Conservation (phyloP, 306 rosid genomes). For the Phaseolus lunatus region DNA sequence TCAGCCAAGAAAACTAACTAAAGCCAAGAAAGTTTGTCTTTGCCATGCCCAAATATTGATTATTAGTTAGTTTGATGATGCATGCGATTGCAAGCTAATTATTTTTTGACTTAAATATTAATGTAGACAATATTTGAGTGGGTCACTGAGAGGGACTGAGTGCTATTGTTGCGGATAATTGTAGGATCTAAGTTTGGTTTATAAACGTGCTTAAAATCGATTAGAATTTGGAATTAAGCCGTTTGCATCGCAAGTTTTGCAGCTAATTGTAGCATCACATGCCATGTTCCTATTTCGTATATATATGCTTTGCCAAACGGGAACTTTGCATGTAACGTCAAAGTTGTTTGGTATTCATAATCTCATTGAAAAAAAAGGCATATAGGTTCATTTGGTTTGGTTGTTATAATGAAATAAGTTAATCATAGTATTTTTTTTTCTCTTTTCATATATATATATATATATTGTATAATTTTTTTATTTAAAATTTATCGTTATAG, state of each 20-base stretch:
- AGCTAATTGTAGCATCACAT: slow-evolving; percentile 30
- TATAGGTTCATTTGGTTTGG: not conserved
- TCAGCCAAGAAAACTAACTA: slow-evolving; percentile 41
- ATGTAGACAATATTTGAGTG: not conserved
- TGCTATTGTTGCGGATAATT: not conserved
- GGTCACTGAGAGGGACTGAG: slow-evolving; percentile 1
- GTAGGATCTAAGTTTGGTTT: slow-evolving; percentile 26
- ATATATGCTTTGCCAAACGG: not conserved
- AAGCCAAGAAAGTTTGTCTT: slow-evolving; percentile 44
- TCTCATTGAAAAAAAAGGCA: not conserved
- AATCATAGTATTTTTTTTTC: not conserved
- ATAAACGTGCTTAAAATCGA: slow-evolving; percentile 22
- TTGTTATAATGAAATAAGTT: not conserved
- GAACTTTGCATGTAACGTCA: no score
- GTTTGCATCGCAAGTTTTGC: not conserved
- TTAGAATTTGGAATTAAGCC: slow-evolving; percentile 35
- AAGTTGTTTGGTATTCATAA: not conserved
- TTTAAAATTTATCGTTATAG: not conserved
- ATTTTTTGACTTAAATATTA: not conserved
- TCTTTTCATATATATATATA: no score
- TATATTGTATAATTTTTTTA: not conserved
- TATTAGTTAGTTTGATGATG: not conserved
- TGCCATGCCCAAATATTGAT: slow-evolving; percentile 39
- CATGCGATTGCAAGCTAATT: not conserved
- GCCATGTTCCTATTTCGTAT: not conserved